These are phyloP conservation scores for Rhodamnia rubescens DNA, from an alignment of 345 rosid species.

Conservation along the genomic window DNA sequence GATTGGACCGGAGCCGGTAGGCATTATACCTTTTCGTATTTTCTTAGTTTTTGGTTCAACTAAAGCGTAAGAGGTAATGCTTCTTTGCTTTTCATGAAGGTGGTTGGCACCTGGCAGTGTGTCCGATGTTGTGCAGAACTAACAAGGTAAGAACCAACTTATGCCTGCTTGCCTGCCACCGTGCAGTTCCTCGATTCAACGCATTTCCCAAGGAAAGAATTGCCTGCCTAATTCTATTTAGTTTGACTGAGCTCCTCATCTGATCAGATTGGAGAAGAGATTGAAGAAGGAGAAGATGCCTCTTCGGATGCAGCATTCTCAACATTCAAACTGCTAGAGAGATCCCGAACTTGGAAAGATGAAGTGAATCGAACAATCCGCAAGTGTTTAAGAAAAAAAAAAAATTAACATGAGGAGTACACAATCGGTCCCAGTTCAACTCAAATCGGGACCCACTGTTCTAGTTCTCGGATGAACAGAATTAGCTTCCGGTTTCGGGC, in stretches of 20 bases:
- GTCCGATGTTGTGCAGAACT: background rate
- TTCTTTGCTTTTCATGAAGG: background rate
- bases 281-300: conserved; percentile 12
- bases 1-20: too few relatives aligned
- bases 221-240: conserved; percentile 82
- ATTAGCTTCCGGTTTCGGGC: too few relatives aligned
- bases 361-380: conserved; percentile 4
- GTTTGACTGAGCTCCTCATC: conserved; percentile 50
- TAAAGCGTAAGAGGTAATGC: background rate
- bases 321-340: conserved; percentile 44
- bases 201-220: conserved; percentile 82
- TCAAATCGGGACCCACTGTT: too few relatives aligned
- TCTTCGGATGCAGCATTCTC: conserved; percentile 74
- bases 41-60: background rate
- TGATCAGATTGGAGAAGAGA: conserved; percentile 8
- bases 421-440: rapidly evolving
- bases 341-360: conserved; percentile 48
- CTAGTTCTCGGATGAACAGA: too few relatives aligned
- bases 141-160: background rate
- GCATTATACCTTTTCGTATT: too few relatives aligned
- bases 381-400: too few relatives aligned
- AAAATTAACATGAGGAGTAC: too few relatives aligned
- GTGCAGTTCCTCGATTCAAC: conserved; percentile 80
- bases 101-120: background rate
- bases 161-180: conserved; percentile 61